Percentiles rank a stretch among this genome's conserved stretches.
Evolutionary conservation across 2,329 filamentous ascomycete genomes (phyloP).

Genomic region (Geosmithia putterillii): DNA sequence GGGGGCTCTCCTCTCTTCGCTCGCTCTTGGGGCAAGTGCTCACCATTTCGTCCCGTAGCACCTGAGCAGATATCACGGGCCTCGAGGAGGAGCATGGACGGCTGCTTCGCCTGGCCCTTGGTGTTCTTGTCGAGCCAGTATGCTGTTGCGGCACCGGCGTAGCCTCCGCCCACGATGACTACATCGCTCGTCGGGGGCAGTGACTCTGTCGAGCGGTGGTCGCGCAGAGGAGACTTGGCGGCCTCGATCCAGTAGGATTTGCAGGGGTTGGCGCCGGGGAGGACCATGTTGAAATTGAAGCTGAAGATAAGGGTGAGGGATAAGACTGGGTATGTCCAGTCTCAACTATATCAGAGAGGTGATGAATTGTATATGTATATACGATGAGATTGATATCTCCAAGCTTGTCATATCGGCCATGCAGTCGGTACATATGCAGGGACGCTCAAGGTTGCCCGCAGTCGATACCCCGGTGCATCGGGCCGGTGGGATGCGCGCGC

Average conservation of each 20-base stretch:
- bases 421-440: background rate
- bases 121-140: conserved; percentile 5
- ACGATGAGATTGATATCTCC: background rate
- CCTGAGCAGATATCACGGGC: conserved; percentile 8
- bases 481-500: background rate
- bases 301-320: background rate
- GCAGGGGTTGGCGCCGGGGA: background rate
- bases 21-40: background rate
- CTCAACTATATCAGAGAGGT: background rate
- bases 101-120: background rate
- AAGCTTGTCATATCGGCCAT: background rate
- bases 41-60: background rate
- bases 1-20: too few species aligned
- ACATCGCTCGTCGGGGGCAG: conserved; percentile 3
- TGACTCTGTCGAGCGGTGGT: background rate
- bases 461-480: background rate
- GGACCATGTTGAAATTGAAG: background rate
- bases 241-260: background rate
- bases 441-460: background rate
- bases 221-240: background rate
- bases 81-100: conserved; percentile 17
- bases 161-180: conserved; percentile 7
- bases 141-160: conserved; percentile 6
- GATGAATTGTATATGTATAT: too few species aligned
- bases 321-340: background rate